Percentiles rank a stretch among this genome's conserved stretches.
These are phyloP conservation scores for Theileria equi DNA, from an alignment of 169 alveolate species.

Conservation along the genomic window DNA sequence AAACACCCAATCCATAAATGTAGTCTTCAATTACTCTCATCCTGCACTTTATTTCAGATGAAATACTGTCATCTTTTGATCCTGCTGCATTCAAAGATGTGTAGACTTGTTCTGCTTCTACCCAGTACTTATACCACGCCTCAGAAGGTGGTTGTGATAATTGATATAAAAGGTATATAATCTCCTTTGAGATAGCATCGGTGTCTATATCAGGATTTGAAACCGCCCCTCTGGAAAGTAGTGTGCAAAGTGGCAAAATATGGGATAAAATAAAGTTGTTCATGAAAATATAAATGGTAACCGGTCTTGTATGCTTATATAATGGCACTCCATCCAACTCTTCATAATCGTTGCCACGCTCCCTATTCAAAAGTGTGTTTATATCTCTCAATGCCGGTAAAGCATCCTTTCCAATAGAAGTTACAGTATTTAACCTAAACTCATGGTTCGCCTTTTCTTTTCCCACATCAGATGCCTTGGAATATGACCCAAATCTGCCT, in stretches of 20 bases:
- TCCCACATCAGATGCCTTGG: constrained; percentile 4
- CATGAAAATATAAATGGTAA: constrained; percentile 37
- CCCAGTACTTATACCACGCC: constrained; percentile 63
- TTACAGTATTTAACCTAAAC: constrained; percentile 17
- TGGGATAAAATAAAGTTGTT: constrained; percentile 18
- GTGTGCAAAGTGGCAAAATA: constrained; percentile 50
- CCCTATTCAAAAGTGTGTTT: constrained; percentile 46
- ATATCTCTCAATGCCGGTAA: constrained; percentile 46
- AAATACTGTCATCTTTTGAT: neutral
- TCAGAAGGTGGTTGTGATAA: constrained; percentile 58
- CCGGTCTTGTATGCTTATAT: constrained; percentile 54
- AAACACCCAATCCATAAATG: constrained; percentile 27
- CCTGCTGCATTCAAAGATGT: neutral
- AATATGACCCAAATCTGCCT: constrained; percentile 50
- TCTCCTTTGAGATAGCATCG: constrained; percentile 29
- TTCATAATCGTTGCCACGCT: constrained; percentile 54
- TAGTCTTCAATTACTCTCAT: constrained; percentile 45
- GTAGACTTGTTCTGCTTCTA: constrained; percentile 43
- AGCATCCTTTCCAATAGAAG: constrained; percentile 30
- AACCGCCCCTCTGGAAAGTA: constrained; percentile 23
- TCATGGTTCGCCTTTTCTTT: neutral
- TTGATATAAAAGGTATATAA: constrained; percentile 50
- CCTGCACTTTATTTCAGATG: constrained; percentile 42
- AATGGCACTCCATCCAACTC: constrained; percentile 60
- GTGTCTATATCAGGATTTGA: constrained; percentile 11